These are phyloP conservation scores for Trichocomaceae sp. DNA, from an alignment of 2,329 filamentous ascomycete genomes.

Conservation along the genomic window DNA sequence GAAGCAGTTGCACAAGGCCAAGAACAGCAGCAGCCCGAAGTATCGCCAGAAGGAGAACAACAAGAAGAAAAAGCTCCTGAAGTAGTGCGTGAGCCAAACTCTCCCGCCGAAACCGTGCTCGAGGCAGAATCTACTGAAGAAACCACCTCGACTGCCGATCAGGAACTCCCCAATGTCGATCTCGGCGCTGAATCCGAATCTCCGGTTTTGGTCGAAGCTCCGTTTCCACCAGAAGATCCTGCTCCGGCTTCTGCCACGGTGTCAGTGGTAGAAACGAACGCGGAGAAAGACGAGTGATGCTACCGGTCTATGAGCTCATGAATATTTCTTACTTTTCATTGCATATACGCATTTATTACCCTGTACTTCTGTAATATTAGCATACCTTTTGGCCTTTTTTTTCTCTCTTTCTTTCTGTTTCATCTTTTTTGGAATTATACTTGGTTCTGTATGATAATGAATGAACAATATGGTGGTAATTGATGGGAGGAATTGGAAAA, in stretches of 20 bases:
- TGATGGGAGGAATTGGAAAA: no score
- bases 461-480: no score
- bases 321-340: not conserved
- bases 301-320: not conserved
- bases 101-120: not conserved
- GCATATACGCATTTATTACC: not conserved
- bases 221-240: not conserved
- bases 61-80: not conserved
- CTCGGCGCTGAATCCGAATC: not conserved
- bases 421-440: no score
- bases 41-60: not conserved
- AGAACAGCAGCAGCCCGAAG: not conserved
- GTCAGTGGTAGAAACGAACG: conserved; percentile 8
- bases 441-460: no score
- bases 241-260: not conserved
- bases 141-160: not conserved
- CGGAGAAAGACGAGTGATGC: conserved; percentile 11
- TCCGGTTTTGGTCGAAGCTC: not conserved
- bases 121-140: not conserved
- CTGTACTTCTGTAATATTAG: conserved; percentile 9
- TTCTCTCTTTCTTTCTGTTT: no score
- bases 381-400: not conserved
- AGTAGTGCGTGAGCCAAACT: not conserved
- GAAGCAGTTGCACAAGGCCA: not conserved
- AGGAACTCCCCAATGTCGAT: not conserved